These are phyloP conservation scores for Pichia exigua DNA, from an alignment of 805 yeast genomes.

Conservation along the genomic window DNA sequence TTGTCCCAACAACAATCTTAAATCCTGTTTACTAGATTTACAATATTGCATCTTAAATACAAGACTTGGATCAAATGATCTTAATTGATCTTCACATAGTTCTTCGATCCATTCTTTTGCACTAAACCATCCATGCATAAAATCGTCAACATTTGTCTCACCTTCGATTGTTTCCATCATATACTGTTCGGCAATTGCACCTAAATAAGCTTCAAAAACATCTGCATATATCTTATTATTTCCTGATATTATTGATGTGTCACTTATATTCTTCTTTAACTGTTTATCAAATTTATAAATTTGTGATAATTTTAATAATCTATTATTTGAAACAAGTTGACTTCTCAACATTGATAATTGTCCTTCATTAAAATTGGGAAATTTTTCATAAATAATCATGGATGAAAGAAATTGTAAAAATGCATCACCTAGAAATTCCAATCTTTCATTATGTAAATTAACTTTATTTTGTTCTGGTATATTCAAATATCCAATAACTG, in stretches of 20 bases:
- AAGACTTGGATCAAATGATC: conserved; percentile 11
- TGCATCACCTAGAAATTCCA: conserved; percentile 90
- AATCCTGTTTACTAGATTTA: conserved; percentile 42
- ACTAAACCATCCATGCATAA: conserved; percentile 35
- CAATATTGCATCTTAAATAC: conserved; percentile 12
- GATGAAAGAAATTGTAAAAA: conserved; percentile 68
- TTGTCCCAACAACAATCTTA: conserved; percentile 43
- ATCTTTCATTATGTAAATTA: conserved; percentile 68
- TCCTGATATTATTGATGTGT: conserved; percentile 41
- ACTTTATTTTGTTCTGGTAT: conserved; percentile 48
- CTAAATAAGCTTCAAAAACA: conserved; percentile 89
- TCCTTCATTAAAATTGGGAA: conserved; percentile 75
- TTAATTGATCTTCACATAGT: conserved; percentile 33
- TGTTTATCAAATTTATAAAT: conserved; percentile 57
- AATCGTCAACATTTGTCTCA: conserved; percentile 22
- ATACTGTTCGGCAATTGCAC: conserved; percentile 52
- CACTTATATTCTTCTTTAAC: conserved; percentile 35
- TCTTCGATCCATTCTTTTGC: conserved; percentile 50
- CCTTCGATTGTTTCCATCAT: conserved; percentile 46
- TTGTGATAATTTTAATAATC: conserved; percentile 61
- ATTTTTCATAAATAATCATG: conserved; percentile 52
- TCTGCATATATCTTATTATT: conserved; percentile 75
- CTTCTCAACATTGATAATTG: conserved; percentile 65
- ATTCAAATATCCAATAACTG: conserved; percentile 53
- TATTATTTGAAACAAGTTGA: conserved; percentile 62